These are phyloP conservation scores for Botryobasidium botryosum DNA, from an alignment of 768 basidiomycete species.

Conservation along the genomic window DNA sequence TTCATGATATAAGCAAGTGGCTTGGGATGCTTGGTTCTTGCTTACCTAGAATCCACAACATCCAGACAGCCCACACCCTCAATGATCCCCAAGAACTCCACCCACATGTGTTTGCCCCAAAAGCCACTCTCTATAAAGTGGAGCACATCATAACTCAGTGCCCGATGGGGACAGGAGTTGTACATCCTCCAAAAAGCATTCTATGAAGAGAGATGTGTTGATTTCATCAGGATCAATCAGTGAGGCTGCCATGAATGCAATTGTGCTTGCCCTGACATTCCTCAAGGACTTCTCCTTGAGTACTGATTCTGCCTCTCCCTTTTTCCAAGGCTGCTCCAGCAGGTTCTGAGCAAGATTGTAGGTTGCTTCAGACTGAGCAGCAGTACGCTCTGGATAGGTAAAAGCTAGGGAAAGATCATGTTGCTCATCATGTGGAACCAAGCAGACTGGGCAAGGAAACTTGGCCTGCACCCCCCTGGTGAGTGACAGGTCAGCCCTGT, in stretches of 20 bases:
- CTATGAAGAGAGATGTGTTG: neutral
- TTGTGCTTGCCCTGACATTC: neutral
- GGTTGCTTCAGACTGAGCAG: neutral
- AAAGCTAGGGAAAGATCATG: neutral
- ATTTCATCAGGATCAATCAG: neutral
- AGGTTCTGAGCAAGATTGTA: neutral
- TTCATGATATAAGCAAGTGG: no score
- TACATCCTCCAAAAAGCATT: conserved; percentile 1
- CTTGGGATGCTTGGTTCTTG: no score
- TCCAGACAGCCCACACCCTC: neutral
- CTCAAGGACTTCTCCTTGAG: neutral
- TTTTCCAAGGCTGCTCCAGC: neutral
- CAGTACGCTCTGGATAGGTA: neutral
- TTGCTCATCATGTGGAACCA: neutral
- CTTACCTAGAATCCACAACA: neutral
- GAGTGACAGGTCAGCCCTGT: conserved; percentile 1
- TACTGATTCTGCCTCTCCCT: neutral
- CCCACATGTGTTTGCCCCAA: neutral
- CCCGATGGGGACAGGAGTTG: neutral
- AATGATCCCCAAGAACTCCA: neutral
- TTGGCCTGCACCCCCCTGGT: neutral
- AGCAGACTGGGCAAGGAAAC: neutral
- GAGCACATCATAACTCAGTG: neutral
- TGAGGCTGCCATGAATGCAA: no score
- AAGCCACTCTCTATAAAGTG: conserved; percentile 1